phyloP scores from a whole-genome alignment of 1,284 basidiomycete species.

The Cystobasidium sp. region DNA sequence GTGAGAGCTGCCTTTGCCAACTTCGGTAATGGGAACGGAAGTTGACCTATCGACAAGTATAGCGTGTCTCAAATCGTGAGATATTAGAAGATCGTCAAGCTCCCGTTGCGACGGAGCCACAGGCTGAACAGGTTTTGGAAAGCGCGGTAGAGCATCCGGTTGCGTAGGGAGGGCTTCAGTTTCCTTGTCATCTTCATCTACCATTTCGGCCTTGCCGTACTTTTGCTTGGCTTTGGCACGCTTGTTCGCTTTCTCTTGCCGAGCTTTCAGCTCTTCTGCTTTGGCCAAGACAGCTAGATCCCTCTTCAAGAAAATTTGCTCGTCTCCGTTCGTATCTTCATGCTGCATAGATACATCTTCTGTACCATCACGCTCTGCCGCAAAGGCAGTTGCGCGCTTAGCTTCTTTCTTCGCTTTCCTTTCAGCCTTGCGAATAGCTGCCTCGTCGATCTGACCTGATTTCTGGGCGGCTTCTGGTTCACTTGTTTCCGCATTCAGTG shows the following conservation, averaged over 20 bases:
- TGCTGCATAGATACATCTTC: background rate
- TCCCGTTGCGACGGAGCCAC: constrained; percentile 35
- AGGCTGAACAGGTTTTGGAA: constrained; percentile 32
- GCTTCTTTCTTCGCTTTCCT: constrained; percentile 13
- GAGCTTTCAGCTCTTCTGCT: constrained; percentile 29
- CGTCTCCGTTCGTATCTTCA: background rate
- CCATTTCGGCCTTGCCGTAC: constrained; percentile 7
- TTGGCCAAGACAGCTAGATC: constrained; percentile 15
- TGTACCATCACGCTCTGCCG: background rate
- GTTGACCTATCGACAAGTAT: constrained; percentile 18
- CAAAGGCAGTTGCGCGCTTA: constrained; percentile 7
- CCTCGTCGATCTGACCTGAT: background rate
- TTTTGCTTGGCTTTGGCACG: constrained; percentile 27
- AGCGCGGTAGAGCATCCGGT: constrained; percentile 37
- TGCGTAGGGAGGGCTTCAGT: constrained; percentile 24
- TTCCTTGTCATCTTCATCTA: constrained; percentile 4
- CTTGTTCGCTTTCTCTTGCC: constrained; percentile 34
- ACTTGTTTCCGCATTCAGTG: background rate
- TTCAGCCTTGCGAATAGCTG: constrained; percentile 7
- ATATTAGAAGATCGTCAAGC: constrained; percentile 33
- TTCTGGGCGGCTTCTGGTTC: background rate
- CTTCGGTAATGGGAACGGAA: background rate
- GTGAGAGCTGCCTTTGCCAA: background rate
- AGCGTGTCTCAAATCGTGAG: constrained; percentile 36
- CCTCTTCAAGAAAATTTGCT: background rate